A percentile compares a stretch with the other conserved stretches of the same genome.
Evolutionary conservation across 257 asterid genomes (phyloP).

Genomic region (Nicotiana attenuata): DNA sequence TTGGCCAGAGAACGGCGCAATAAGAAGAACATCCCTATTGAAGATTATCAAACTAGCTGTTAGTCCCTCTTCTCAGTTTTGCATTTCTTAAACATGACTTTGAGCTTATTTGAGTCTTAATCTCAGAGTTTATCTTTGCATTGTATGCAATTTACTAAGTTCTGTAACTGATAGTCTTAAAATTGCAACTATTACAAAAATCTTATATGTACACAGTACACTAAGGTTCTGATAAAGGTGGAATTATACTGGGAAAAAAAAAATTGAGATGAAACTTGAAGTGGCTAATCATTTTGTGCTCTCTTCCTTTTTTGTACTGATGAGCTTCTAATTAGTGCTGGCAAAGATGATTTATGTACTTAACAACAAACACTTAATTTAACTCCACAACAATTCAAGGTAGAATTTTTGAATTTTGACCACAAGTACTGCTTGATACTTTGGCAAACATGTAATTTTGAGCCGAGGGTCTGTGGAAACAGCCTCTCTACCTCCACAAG

Average conservation of each 20-base stretch:
- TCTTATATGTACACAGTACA: not conserved
- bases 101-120: not conserved
- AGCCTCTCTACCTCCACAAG: too few species aligned
- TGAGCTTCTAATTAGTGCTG: not conserved
- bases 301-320: not conserved
- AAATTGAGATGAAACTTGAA: too few species aligned
- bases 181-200: not conserved
- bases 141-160: not conserved
- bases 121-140: not conserved
- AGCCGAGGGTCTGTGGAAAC: too few species aligned
- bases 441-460: not conserved
- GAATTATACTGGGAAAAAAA: too few species aligned
- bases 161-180: not conserved
- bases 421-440: not conserved
- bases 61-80: conserved; percentile 14
- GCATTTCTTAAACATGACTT: not conserved
- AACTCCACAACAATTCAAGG: not conserved
- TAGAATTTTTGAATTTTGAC: not conserved
- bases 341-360: not conserved
- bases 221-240: too few species aligned
- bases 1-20: conserved; percentile 89
- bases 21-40: conserved; percentile 64
- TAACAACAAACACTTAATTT: not conserved
- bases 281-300: not conserved
- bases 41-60: conserved; percentile 64